Conservation (phyloP, 1,284 basidiomycete genomes). For the Malassezia slooffiae region DNA sequence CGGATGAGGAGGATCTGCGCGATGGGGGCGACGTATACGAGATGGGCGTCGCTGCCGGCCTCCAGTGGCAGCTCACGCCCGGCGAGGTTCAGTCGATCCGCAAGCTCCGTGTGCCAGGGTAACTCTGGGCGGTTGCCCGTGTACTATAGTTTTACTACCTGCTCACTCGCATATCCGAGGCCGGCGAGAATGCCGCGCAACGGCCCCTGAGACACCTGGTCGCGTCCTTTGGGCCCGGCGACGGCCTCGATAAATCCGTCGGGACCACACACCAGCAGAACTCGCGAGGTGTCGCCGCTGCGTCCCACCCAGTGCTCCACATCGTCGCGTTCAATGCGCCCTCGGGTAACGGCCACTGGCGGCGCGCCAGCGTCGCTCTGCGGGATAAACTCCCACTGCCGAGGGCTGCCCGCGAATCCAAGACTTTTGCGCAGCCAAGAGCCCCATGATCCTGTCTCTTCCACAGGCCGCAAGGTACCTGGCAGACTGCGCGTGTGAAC, state of each 20-base stretch:
- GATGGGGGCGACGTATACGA: conserved; percentile 55
- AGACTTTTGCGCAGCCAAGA: too few relatives aligned
- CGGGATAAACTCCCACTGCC: too few relatives aligned
- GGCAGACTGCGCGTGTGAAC: too few relatives aligned
- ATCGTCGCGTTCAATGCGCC: too few relatives aligned
- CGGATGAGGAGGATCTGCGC: conserved; percentile 58
- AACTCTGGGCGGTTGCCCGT: too few relatives aligned
- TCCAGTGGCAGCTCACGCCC: conserved; percentile 34
- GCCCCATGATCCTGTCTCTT: too few relatives aligned
- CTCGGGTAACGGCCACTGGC: too few relatives aligned
- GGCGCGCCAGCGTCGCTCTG: too few relatives aligned
- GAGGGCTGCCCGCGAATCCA: too few relatives aligned
- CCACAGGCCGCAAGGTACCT: too few relatives aligned
- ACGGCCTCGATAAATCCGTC: conserved; percentile 10
- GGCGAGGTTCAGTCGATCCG: conserved; percentile 27
- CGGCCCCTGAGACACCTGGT: conserved; percentile 7
- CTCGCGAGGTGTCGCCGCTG: too few relatives aligned
- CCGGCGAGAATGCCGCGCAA: conserved; percentile 5
- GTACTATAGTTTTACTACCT: conserved; percentile 12
- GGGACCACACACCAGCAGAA: conserved; percentile 14
- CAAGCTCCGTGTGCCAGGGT: conserved; percentile 13
- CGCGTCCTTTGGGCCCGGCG: conserved; percentile 8
- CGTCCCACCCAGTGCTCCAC: too few relatives aligned
- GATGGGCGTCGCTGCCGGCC: conserved; percentile 22
- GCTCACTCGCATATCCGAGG: conserved; percentile 3